Percentiles rank a stretch among this genome's conserved stretches.
phyloP scores from a whole-genome alignment of 768 basidiomycete genomes.

The Leccinum pellstonianum region DNA sequence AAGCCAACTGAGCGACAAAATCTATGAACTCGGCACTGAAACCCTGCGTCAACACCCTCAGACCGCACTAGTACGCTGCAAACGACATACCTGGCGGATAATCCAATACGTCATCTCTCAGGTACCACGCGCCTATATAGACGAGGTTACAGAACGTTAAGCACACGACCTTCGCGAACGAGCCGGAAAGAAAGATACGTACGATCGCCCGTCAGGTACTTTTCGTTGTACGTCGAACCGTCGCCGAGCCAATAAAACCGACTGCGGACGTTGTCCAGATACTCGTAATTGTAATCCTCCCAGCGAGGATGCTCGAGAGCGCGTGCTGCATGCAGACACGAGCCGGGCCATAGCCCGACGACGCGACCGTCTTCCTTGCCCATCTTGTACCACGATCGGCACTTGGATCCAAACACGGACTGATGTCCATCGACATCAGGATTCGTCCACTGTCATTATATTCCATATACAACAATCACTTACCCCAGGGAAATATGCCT shows the following conservation, averaged over 20 bases:
- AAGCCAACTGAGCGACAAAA: background rate
- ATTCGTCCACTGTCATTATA: constrained; percentile 19
- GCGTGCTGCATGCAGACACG: constrained; percentile 49
- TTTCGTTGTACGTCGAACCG: constrained; percentile 55
- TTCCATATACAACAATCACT: background rate
- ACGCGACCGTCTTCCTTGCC: constrained; percentile 57
- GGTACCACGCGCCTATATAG: constrained; percentile 14
- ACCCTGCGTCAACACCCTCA: background rate
- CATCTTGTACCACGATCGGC: constrained; percentile 63
- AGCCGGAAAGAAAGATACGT: constrained; percentile 35
- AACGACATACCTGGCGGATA: constrained; percentile 11
- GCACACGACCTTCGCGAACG: constrained; percentile 38
- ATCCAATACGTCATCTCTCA: constrained; percentile 14
- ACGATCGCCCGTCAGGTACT: constrained; percentile 38
- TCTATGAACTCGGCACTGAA: background rate
- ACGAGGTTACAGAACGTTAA: background rate
- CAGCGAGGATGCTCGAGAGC: constrained; percentile 56
- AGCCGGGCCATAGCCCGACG: constrained; percentile 63
- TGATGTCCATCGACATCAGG: constrained; percentile 21
- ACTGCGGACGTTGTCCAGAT: constrained; percentile 42
- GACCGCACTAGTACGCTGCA: background rate
- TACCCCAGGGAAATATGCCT: constrained; percentile 17
- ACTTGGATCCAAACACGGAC: constrained; percentile 59
- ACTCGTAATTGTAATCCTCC: constrained; percentile 62
- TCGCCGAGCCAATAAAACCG: constrained; percentile 61